These are phyloP conservation scores for Zygosaccharomyces bisporus DNA, from an alignment of 805 yeast species.

Conservation along the genomic window DNA sequence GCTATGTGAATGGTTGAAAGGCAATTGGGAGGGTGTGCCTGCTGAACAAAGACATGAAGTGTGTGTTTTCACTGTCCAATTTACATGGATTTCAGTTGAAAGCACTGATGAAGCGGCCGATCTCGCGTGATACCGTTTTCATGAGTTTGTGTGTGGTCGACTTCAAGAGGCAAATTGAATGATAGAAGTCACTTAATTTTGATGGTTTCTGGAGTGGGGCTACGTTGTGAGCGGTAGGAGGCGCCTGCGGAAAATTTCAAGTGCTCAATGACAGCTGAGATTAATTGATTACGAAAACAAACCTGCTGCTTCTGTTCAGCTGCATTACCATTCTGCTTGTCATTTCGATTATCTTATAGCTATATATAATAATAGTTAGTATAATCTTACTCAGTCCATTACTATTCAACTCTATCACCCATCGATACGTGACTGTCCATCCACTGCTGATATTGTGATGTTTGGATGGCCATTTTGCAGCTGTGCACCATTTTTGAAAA, in stretches of 20 bases:
- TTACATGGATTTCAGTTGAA: conserved; percentile 17
- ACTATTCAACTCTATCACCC: neutral
- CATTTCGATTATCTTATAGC: conserved; percentile 4
- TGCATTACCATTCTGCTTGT: neutral
- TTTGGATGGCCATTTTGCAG: neutral
- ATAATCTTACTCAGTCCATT: conserved; percentile 6
- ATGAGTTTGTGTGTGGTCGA: neutral
- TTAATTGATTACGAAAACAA: conserved; percentile 8
- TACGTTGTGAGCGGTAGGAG: conserved; percentile 4
- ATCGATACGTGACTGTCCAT: conserved; percentile 3
- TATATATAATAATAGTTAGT: conserved; percentile 7
- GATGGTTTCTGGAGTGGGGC: conserved; percentile 10
- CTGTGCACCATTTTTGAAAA: neutral
- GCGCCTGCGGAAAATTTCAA: conserved; percentile 4
- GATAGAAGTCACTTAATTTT: conserved; percentile 19
- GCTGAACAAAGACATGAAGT: neutral
- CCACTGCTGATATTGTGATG: neutral
- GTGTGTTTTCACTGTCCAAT: conserved; percentile 3
- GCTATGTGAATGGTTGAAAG: conserved; percentile 4
- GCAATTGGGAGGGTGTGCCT: neutral
- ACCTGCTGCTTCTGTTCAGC: neutral
- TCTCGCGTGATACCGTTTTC: conserved; percentile 7
- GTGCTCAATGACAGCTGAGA: conserved; percentile 14
- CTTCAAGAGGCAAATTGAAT: conserved; percentile 12
- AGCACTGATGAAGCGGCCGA: conserved; percentile 7